These are phyloP conservation scores for Fusarium chuoi DNA, from an alignment of 2,329 filamentous ascomycete species.

Conservation along the genomic window DNA sequence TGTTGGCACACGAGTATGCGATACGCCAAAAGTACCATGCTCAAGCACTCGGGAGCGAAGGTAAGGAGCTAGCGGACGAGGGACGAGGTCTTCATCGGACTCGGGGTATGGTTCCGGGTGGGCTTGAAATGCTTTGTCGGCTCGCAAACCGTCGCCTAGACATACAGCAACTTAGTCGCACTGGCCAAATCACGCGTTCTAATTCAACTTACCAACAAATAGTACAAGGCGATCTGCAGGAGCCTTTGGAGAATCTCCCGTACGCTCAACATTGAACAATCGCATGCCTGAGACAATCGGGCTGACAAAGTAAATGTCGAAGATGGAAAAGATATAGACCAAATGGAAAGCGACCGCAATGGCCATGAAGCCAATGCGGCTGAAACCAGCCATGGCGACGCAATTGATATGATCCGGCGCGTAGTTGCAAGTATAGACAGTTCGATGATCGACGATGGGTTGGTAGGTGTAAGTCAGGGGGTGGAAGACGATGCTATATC, in stretches of 20 bases:
- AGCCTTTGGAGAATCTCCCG: slow-evolving; percentile 64
- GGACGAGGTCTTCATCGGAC: slow-evolving; percentile 71
- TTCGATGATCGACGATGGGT: slow-evolving; percentile 4
- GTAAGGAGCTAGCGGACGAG: slow-evolving; percentile 88
- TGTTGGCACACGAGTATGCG: slow-evolving; percentile 94
- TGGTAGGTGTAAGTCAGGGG: slow-evolving; percentile 38
- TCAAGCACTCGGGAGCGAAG: slow-evolving; percentile 88
- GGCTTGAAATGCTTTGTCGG: slow-evolving; percentile 96
- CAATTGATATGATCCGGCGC: not conserved
- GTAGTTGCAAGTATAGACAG: not conserved
- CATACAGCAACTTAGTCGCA: slow-evolving; percentile 12
- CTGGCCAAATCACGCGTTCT: not conserved
- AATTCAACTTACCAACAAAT: slow-evolving; percentile 79
- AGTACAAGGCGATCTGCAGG: slow-evolving; percentile 92
- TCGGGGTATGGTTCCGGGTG: slow-evolving; percentile 86
- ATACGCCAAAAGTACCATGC: slow-evolving; percentile 95
- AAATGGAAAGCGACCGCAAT: slow-evolving; percentile 93
- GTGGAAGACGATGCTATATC: slow-evolving; percentile 1
- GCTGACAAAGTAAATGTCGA: slow-evolving; percentile 98
- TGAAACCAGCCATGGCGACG: slow-evolving; percentile 62
- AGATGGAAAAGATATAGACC: slow-evolving; percentile 94
- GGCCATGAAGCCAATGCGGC: slow-evolving; percentile 84
- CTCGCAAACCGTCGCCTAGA: slow-evolving; percentile 87
- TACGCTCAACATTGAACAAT: slow-evolving; percentile 76
- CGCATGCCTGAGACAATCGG: slow-evolving; percentile 97